Base-by-base conservation (phyloP, 495 filamentous ascomycete genomes). In the Annulohypoxylon maeteangense region DNA sequence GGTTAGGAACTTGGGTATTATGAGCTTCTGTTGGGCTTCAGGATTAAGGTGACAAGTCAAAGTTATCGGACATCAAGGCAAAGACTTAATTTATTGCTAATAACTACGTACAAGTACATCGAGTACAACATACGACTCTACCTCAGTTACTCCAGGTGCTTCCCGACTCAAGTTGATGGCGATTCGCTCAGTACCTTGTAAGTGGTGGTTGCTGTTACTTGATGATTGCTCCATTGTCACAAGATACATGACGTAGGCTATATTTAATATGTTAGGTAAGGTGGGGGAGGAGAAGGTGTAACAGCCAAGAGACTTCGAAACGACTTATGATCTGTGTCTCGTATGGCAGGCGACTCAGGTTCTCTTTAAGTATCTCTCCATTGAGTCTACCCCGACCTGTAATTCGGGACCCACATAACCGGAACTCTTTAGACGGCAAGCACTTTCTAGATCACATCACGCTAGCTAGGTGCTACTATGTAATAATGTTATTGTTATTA, bases 191-290 rank as follows among this genome's bases (percentile, higher is more conserved):
- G 40, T 44, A 44, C 40, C 40, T 44, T 44, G 40, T 20, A 44
- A 7, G 40, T 44, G 54, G 47, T 45, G 59, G 63, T 64, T 63
- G 31, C 57, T 12, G 31, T 51, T 62, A 65, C 62, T 58, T 50
- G 63, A 57, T 64, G 36, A 53, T 56, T 67, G 50, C 48, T 63
- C 53, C 32, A 68, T 73, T 62, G 56, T 62, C 70, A 73, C 55
- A 62, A 69, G 65, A 73, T 73, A 60, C 29, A 73, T 73, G 70
- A 73, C 70, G 70, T 69, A 73, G 63, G 1, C 40, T 20, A 57
- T 72, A 38, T 63, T 32, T 23, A 65, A 40, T 40, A 40, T 29
- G 27, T 29, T 29, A 53, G 57, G 45, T 32, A 23, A 48, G 40
- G 70, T 55, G 70, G 70, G 27, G 27, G 27, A 56, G 47, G 70